These are phyloP conservation scores for Lasiodiplodia theobromae DNA, from an alignment of 2,329 filamentous ascomycete genomes.

Conservation along the genomic window DNA sequence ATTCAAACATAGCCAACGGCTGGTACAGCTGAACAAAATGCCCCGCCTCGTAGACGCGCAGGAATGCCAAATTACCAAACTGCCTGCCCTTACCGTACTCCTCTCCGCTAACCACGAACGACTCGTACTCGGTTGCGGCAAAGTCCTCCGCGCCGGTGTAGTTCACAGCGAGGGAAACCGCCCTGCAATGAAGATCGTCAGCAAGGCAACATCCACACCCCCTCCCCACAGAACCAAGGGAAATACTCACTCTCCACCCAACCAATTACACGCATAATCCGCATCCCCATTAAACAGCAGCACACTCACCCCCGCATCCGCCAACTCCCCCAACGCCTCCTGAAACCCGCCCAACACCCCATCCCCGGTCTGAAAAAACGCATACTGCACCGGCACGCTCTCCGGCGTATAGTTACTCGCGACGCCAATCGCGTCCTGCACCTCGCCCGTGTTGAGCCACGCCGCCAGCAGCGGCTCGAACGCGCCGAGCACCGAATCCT, in stretches of 20 bases:
- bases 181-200: conserved; percentile 32
- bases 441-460: conserved; percentile 64
- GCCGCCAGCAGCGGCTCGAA: conserved; percentile 53
- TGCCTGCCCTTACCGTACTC: conserved; percentile 73
- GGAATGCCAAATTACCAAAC: conserved; percentile 70
- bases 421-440: conserved; percentile 69
- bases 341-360: conserved; percentile 68
- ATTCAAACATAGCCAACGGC: conserved; percentile 11
- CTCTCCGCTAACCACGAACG: conserved; percentile 70
- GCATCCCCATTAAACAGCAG: conserved; percentile 46
- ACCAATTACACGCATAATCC: conserved; percentile 48
- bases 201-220: neutral
- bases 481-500: conserved; percentile 60
- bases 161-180: conserved; percentile 52
- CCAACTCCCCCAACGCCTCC: conserved; percentile 51
- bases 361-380: conserved; percentile 58
- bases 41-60: conserved; percentile 60
- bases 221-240: conserved; percentile 51
- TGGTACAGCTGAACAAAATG: conserved; percentile 54
- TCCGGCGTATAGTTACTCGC: conserved; percentile 65
- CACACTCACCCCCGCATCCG: conserved; percentile 48
- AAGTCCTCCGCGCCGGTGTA: conserved; percentile 54
- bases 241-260: conserved; percentile 40
- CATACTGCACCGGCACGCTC: conserved; percentile 57
- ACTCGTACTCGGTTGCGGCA: conserved; percentile 73